Base-by-base conservation (phyloP, 139 green algal genomes). In the Volvox africanus region DNA sequence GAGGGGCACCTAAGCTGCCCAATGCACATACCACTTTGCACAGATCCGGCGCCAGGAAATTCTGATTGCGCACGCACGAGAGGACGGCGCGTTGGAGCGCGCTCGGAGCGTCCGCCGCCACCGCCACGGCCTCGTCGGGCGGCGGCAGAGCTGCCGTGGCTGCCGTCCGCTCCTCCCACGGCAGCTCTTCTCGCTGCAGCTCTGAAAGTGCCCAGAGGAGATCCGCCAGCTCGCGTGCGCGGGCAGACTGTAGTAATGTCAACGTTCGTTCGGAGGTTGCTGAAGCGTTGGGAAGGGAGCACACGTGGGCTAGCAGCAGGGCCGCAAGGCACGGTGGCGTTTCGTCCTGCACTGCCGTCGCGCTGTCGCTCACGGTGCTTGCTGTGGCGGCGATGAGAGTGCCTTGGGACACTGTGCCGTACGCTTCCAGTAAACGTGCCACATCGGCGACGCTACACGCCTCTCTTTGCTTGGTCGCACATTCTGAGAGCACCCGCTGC, bases 21-120 rank as follows among this genome's bases (percentile, higher is more conserved):
- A 90, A 80, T 18, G 93, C 93, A 75, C 91, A 94, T 9, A 92
- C 24, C 1, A 81, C 73, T 0, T 35, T 76, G 22, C 80, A 89
- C 36, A 95, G 71, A 77, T 95, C 91, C 24, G 91, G 93, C 35
- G 73, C 93, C 12, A 94, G 91, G 32, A 95, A 93, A 68, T 93
- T 89, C 37, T 92, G 85, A 24, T 91, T 36, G 3, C 50, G 44
- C 16, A 90, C 9, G 24, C 86, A 50, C 3, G 50, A 19, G 18
- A 76, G 71, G 50, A 88, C 30, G 18, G 69, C 67, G 17, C 80
- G 65, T 44, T 88, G 67, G n/a, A 92, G 77, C 35, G 80, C 81
- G 75, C 32, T 61, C 36, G 89, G 80, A 33, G 71, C 71, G 21
- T 50, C 80, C 37, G 69, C 55, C 61, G 55, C 55, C 35, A 36